Percentiles rank a stretch among this genome's conserved stretches.
Conservation (phyloP, 192 early-diverging fungal species). For the Paraglomus occultum region DNA sequence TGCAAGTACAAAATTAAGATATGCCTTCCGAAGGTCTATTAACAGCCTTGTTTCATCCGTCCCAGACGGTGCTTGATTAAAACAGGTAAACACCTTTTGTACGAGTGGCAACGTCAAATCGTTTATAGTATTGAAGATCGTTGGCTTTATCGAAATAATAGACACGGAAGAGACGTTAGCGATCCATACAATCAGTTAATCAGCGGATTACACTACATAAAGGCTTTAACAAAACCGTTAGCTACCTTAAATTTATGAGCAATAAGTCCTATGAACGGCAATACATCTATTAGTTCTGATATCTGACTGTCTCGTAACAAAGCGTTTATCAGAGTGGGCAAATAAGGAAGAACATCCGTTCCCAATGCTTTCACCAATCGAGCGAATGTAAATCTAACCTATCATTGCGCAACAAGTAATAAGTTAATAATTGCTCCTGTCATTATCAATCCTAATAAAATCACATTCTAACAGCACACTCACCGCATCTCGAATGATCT, state of each 20-base stretch:
- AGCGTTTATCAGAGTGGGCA: conserved; percentile 75
- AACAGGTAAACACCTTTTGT: conserved; percentile 78
- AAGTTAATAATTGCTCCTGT: not conserved
- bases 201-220: conserved; percentile 25
- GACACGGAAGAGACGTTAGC: not conserved
- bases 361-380: conserved; percentile 87
- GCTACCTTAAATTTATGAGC: conserved; percentile 90
- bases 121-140: conserved; percentile 65
- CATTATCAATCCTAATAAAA: not conserved
- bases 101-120: conserved; percentile 78
- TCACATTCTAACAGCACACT: not conserved
- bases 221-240: conserved; percentile 35
- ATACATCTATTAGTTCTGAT: conserved; percentile 79
- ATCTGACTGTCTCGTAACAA: conserved; percentile 73
- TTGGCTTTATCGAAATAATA: conserved; percentile 41
- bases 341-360: conserved; percentile 72
- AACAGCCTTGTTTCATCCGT: conserved; percentile 83
- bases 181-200: not conserved
- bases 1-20: conserved; percentile 73
- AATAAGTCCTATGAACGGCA: conserved; percentile 79
- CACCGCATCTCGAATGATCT: conserved; percentile 64
- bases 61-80: conserved; percentile 80
- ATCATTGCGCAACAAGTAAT: not conserved
- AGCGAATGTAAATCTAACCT: conserved; percentile 73
- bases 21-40: conserved; percentile 76